phyloP scores from a whole-genome alignment of 352 stramenopile species.

The Globisporangium parvum region DNA sequence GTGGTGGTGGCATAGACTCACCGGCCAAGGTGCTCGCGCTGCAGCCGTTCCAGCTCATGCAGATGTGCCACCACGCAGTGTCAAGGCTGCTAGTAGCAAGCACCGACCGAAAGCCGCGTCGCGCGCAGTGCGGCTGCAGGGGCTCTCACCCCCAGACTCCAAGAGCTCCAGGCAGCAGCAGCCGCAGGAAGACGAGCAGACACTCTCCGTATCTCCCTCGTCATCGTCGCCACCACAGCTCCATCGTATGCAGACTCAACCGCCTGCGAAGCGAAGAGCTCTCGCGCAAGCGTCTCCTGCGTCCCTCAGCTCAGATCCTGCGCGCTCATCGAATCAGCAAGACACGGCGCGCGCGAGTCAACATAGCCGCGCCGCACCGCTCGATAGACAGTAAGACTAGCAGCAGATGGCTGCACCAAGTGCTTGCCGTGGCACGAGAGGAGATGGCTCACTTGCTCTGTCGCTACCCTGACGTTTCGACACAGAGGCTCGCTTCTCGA shows the following conservation, averaged over 20 bases:
- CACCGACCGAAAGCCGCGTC: neutral
- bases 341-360: constrained; percentile 9
- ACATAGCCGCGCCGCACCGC: neutral
- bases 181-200: neutral
- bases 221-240: neutral
- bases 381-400: neutral
- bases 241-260: neutral
- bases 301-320: constrained; percentile 1
- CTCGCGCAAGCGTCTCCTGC: neutral
- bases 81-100: neutral
- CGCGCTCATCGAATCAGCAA: constrained; percentile 24
- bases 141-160: neutral
- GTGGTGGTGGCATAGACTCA: neutral
- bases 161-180: neutral
- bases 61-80: no score
- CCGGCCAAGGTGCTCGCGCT: neutral
- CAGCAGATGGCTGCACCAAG: neutral
- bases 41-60: neutral
- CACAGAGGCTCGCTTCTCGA: constrained; percentile 3
- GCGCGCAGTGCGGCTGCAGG: neutral
- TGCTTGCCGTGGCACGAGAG: neutral
- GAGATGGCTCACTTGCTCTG: neutral
- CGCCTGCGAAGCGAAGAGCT: neutral
- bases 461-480: neutral
- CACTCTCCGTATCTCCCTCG: no score